Evolutionary conservation across 139 green algal species (phyloP).

Genomic region (Picochlorum costavermella): DNA sequence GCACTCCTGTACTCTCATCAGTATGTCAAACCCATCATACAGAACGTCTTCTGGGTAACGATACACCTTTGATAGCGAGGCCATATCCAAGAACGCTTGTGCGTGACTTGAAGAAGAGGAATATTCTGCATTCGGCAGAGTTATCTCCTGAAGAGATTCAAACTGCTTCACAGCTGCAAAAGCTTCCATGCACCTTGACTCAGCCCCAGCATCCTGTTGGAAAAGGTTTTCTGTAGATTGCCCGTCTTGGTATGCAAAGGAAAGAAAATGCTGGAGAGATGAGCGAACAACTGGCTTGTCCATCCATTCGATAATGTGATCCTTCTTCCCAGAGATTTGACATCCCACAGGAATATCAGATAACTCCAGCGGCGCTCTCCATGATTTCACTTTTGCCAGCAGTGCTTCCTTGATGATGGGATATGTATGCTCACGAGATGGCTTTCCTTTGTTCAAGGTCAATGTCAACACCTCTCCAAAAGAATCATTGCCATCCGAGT

Average conservation of each 20-base stretch:
- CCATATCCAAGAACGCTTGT: background rate
- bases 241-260: no score
- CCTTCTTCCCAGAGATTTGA: constrained; percentile 15
- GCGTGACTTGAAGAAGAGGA: constrained; percentile 2
- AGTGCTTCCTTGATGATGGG: constrained; percentile 34
- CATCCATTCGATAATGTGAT: constrained; percentile 14
- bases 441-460: constrained; percentile 41
- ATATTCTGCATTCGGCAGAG: background rate
- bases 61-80: background rate
- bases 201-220: constrained; percentile 41
- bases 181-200: constrained; percentile 58
- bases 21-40: constrained; percentile 50
- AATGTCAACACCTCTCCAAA: constrained; percentile 14
- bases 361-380: constrained; percentile 21
- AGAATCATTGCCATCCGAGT: constrained; percentile 1
- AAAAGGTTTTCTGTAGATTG: constrained; percentile 15
- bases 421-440: constrained; percentile 32
- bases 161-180: constrained; percentile 59
- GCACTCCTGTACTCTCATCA: constrained; percentile 21
- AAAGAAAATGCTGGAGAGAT: background rate
- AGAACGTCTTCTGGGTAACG: constrained; percentile 33
- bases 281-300: background rate
- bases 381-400: constrained; percentile 18
- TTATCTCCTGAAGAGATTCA: constrained; percentile 29
- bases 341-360: constrained; percentile 18